Percentiles rank a stretch among this genome's conserved stretches.
Conservation (phyloP, 2,329 filamentous ascomycete species). For the Fusarium sp. region DNA sequence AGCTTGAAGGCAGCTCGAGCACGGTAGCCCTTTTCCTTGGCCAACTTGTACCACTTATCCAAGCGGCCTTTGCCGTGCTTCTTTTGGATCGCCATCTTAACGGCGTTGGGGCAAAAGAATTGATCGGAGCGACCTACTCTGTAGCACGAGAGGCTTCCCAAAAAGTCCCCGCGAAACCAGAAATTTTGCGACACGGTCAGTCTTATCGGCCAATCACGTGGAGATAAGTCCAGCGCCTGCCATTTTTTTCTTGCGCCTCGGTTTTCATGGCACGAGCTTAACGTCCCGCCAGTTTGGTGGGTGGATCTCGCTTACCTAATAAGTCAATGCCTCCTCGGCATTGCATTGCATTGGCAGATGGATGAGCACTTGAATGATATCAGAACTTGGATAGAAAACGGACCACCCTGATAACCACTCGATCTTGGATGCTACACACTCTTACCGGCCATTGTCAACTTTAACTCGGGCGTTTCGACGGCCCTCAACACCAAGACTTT, state of each 20-base stretch:
- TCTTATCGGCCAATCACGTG: conserved; percentile 50
- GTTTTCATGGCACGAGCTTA: neutral
- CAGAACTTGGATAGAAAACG: conserved; percentile 28
- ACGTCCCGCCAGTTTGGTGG: neutral
- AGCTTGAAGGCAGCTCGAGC: conserved; percentile 97
- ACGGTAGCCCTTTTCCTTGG: conserved; percentile 97
- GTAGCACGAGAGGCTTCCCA: conserved; percentile 27
- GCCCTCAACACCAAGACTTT: conserved; percentile 37
- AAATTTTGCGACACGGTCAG: conserved; percentile 50
- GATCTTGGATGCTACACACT: conserved; percentile 36
- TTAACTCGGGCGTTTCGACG: conserved; percentile 41
- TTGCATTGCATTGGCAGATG: conserved; percentile 28
- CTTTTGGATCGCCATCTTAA: conserved; percentile 92
- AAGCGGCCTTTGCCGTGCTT: conserved; percentile 98
- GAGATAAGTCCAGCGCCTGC: conserved; percentile 41
- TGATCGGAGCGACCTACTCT: neutral
- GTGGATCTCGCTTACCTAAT: conserved; percentile 36
- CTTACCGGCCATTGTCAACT: conserved; percentile 31
- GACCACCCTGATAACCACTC: conserved; percentile 31
- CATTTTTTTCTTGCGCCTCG: neutral
- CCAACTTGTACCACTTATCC: conserved; percentile 98
- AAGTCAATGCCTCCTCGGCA: conserved; percentile 13
- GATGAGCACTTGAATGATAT: conserved; percentile 43
- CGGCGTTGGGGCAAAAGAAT: conserved; percentile 11
- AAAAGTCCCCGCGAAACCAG: conserved; percentile 43